Evolutionary conservation across 2,329 filamentous ascomycete genomes (phyloP).

Genomic region (Aspergillus sp.): DNA sequence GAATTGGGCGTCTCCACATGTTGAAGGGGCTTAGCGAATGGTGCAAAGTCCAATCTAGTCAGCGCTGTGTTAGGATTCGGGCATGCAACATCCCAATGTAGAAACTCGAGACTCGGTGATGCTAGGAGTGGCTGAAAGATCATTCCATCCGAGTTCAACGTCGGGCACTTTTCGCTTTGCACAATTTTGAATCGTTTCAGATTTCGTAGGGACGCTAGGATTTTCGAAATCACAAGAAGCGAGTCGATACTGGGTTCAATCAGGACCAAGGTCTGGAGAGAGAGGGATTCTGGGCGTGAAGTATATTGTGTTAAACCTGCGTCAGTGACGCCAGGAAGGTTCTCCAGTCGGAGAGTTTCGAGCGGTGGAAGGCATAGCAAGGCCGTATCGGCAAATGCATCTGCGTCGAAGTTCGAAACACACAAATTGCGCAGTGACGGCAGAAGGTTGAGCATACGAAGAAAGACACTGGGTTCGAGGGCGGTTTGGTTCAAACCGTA

Average conservation of each 20-base stretch:
- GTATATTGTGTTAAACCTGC: constrained; percentile 54
- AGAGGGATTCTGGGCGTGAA: constrained; percentile 45
- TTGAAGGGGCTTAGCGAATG: constrained; percentile 35
- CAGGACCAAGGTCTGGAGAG: constrained; percentile 50
- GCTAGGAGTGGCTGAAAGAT: constrained; percentile 50
- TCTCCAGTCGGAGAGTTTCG: constrained; percentile 55
- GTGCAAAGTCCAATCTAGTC: constrained; percentile 37
- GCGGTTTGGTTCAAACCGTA: constrained; percentile 46
- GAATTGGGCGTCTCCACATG: constrained; percentile 40
- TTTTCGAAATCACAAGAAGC: constrained; percentile 52
- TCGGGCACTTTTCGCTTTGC: constrained; percentile 50
- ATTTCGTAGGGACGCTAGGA: constrained; percentile 48
- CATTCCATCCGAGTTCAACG: constrained; percentile 41
- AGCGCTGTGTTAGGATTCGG: constrained; percentile 38
- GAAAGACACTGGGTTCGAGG: constrained; percentile 56
- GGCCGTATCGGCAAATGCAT: constrained; percentile 57
- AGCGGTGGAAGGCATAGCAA: constrained; percentile 54
- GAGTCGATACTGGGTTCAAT: constrained; percentile 56
- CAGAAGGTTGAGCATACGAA: constrained; percentile 54
- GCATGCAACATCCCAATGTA: constrained; percentile 58
- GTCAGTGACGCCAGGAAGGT: constrained; percentile 56
- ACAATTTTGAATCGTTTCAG: constrained; percentile 54
- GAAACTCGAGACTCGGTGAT: constrained; percentile 49
- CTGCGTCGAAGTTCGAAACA: constrained; percentile 53
- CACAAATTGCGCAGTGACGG: constrained; percentile 55